These are phyloP conservation scores for Fusarium coicis DNA, from an alignment of 2,329 filamentous ascomycete species.

Conservation along the genomic window DNA sequence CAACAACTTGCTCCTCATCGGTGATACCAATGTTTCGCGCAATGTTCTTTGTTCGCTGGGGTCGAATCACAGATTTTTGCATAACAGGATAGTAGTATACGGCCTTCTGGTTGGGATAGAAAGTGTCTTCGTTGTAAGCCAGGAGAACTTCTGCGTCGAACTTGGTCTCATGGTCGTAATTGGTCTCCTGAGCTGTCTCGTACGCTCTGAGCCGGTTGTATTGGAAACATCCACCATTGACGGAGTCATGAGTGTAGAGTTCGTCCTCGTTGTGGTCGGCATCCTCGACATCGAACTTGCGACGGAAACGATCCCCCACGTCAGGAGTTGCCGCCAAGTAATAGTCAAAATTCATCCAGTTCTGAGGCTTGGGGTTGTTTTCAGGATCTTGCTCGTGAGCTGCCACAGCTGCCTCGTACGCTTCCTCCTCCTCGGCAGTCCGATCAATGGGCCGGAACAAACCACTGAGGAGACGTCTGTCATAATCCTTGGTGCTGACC, in stretches of 20 bases:
- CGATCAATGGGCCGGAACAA: constrained; percentile 70
- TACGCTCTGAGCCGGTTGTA: constrained; percentile 73
- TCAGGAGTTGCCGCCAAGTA: constrained; percentile 65
- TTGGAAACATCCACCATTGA: constrained; percentile 63
- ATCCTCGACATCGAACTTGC: constrained; percentile 69
- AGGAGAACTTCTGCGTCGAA: constrained; percentile 73
- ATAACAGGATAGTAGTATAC: constrained; percentile 77
- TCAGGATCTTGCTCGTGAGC: constrained; percentile 67
- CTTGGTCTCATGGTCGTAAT: constrained; percentile 67
- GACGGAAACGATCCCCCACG: constrained; percentile 66
- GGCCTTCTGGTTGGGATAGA: constrained; percentile 64
- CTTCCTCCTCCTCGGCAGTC: constrained; percentile 64
- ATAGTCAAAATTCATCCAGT: constrained; percentile 73
- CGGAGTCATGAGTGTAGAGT: constrained; percentile 64
- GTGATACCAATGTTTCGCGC: constrained; percentile 62
- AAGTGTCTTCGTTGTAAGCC: constrained; percentile 64
- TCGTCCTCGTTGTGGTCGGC: constrained; percentile 63
- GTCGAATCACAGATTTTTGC: constrained; percentile 70
- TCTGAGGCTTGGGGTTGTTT: constrained; percentile 65
- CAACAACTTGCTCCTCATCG: constrained; percentile 63
- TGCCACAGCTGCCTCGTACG: constrained; percentile 61
- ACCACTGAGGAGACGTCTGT: constrained; percentile 69
- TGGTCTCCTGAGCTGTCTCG: constrained; percentile 69
- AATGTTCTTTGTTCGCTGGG: constrained; percentile 72
- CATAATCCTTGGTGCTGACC: constrained; percentile 61